phyloP scores from a whole-genome alignment of 306 rosid species.

The Begonia loranthoides region DNA sequence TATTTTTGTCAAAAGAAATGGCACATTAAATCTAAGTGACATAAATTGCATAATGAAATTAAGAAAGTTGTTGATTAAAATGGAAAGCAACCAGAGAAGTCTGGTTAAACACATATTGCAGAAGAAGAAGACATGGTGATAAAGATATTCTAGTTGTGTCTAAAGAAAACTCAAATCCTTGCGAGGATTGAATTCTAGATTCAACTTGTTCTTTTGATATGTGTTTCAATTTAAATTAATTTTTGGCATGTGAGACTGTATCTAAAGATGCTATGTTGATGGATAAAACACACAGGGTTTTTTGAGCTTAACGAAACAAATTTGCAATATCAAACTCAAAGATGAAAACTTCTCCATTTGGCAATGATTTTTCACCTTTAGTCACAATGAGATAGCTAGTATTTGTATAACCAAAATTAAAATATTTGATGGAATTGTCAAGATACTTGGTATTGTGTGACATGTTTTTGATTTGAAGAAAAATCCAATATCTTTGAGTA shows the following conservation, averaged over 20 bases:
- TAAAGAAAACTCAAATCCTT: neutral
- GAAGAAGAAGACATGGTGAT: neutral
- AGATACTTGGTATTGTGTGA: no score
- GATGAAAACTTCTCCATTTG: no score
- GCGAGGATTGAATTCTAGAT: neutral
- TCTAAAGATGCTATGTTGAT: neutral
- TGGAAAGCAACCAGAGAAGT: neutral
- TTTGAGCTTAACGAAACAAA: no score
- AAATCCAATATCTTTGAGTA: no score
- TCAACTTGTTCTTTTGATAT: neutral
- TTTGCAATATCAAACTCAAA: no score
- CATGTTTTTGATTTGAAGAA: no score
- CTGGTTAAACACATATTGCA: neutral
- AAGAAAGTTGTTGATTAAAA: no score
- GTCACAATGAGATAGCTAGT: neutral
- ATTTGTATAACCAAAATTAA: neutral
- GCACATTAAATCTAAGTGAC: neutral
- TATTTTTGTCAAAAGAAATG: neutral
- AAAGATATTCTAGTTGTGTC: neutral
- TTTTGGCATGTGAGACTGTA: neutral
- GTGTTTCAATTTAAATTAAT: neutral
- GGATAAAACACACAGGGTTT: no score
- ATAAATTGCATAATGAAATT: no score
- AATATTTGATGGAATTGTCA: no score
- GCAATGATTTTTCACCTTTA: no score